phyloP scores from a whole-genome alignment of 1,139 yeast genomes.

The Scheffersomyces illinoinensis region DNA sequence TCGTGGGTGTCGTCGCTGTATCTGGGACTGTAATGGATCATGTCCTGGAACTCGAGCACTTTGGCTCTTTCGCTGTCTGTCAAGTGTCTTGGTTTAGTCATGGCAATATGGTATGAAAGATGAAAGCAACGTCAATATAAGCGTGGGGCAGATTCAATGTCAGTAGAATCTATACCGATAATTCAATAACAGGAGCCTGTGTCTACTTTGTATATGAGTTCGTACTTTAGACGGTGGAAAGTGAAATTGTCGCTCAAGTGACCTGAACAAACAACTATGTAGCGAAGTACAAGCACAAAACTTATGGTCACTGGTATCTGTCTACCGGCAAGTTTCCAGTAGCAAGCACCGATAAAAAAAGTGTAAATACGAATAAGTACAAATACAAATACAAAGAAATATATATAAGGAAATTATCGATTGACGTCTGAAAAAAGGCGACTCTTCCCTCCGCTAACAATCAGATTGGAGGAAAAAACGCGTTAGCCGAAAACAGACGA shows the following conservation, averaged over 20 bases:
- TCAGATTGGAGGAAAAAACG: not conserved
- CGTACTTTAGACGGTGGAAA: not conserved
- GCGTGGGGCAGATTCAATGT: not conserved
- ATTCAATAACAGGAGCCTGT: not conserved
- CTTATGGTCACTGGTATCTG: not conserved
- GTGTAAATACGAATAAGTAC: not conserved
- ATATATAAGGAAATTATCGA: not conserved
- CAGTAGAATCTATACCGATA: not conserved
- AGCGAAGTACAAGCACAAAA: not conserved
- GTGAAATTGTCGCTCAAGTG: not conserved
- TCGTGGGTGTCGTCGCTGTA: constrained; percentile 90
- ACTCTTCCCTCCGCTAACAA: not conserved
- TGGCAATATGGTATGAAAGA: constrained; percentile 6
- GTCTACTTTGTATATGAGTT: not conserved
- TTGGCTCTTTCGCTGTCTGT: constrained; percentile 84
- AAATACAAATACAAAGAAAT: not conserved
- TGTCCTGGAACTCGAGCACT: constrained; percentile 87
- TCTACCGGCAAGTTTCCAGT: not conserved
- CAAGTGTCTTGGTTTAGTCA: constrained; percentile 63
- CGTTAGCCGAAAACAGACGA: not conserved
- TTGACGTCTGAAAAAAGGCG: not conserved
- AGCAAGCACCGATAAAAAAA: not conserved
- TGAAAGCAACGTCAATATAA: not conserved
- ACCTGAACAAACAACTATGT: not conserved
- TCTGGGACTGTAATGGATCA: constrained; percentile 91